A percentile compares a stretch with the other conserved stretches of the same genome.
phyloP scores from a whole-genome alignment of 2,329 filamentous ascomycete genomes.

The Thielaviopsis punctulata region DNA sequence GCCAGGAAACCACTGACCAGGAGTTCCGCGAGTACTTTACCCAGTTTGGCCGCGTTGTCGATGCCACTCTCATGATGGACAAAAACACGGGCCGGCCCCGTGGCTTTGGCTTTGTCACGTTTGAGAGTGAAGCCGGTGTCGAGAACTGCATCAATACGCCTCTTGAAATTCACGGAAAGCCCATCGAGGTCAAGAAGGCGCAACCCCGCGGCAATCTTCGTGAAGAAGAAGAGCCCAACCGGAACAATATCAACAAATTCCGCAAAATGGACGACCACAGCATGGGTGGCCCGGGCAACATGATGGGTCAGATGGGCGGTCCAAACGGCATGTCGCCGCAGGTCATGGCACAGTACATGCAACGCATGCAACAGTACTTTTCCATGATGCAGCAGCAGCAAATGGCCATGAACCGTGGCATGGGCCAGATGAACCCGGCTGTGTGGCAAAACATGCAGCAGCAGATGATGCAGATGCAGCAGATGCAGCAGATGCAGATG shows the following conservation, averaged over 20 bases:
- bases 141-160: slow-evolving; percentile 74
- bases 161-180: slow-evolving; percentile 85
- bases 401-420: slow-evolving; percentile 48
- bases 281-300: slow-evolving; percentile 16
- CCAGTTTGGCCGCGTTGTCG: slow-evolving; percentile 87
- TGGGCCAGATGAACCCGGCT: slow-evolving; percentile 31
- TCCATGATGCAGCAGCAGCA: slow-evolving; percentile 87
- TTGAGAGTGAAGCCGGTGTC: slow-evolving; percentile 88
- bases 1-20: slow-evolving; percentile 88
- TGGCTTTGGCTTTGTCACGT: slow-evolving; percentile 96
- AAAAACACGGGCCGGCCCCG: slow-evolving; percentile 95
- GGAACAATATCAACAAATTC: slow-evolving; percentile 45
- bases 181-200: slow-evolving; percentile 95
- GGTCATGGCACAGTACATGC: slow-evolving; percentile 97
- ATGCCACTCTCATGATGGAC: slow-evolving; percentile 98
- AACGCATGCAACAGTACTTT: slow-evolving; percentile 96
- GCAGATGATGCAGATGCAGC: slow-evolving; percentile 58
- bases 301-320: slow-evolving; percentile 26
- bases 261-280: slow-evolving; percentile 33
- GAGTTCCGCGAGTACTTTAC: slow-evolving; percentile 96
- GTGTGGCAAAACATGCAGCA: slow-evolving; percentile 65
- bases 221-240: slow-evolving; percentile 64
- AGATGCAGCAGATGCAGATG: slow-evolving; percentile 58
- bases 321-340: slow-evolving; percentile 71
- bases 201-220: slow-evolving; percentile 88